phyloP scores from a whole-genome alignment of 164 flowering plant species.

The Cinnamomum chago region DNA sequence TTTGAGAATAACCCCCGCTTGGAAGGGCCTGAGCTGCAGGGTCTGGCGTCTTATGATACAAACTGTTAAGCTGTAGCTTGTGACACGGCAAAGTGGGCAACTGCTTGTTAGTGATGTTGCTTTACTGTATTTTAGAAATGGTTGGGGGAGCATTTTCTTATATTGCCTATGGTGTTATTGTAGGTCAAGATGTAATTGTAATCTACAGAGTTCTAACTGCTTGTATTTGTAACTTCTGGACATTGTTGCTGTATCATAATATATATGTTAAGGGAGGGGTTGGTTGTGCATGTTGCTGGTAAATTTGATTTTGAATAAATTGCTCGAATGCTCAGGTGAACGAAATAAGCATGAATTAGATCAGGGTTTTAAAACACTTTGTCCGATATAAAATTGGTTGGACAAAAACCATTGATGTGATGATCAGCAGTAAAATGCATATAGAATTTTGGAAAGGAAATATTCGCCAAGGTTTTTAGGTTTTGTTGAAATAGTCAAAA shows the following conservation, averaged over 20 bases:
- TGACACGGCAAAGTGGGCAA: too few species aligned
- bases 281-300: not conserved
- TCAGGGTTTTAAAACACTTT: too few species aligned
- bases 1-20: constrained; percentile 82
- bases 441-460: too few species aligned
- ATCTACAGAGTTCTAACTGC: constrained; percentile 1
- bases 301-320: too few species aligned
- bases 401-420: too few species aligned
- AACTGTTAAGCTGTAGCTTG: constrained; percentile 44
- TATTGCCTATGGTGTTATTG: not conserved
- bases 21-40: constrained; percentile 91
- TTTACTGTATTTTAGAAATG: constrained; percentile 1
- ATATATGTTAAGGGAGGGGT: not conserved
- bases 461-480: too few species aligned
- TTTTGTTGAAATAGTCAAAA: too few species aligned
- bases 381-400: too few species aligned
- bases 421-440: too few species aligned
- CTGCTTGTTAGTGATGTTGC: not conserved
- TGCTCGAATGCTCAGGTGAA: too few species aligned
- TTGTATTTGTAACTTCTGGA: not conserved
- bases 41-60: constrained; percentile 83
- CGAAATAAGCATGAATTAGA: too few species aligned
- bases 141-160: not conserved
- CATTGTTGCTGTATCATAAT: not conserved
- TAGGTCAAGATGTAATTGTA: constrained; percentile 7